Base-by-base conservation (phyloP, 495 filamentous ascomycete species). In the Lophium mytilinum region DNA sequence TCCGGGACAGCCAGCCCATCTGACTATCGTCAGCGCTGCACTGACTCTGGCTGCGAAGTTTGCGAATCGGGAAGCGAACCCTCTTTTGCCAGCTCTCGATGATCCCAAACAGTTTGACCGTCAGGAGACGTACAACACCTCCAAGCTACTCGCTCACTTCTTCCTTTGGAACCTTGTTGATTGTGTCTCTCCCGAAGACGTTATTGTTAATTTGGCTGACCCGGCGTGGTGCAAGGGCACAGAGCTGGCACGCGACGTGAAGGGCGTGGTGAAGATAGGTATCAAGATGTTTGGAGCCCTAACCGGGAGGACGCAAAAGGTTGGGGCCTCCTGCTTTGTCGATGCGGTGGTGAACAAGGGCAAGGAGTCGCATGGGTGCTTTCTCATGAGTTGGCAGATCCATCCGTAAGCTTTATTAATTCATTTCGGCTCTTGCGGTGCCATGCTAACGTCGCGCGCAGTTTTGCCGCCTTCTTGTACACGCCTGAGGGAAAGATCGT, bases 221-320 rank as follows among this genome's bases (percentile, higher is more conserved):
- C 72, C 73, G 3, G 71, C 72, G 0, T 61, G 66, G 19, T 73
- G 70, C 59, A 72, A 71, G 43, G 76, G 74, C 21, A 79, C 75
- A 1, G 55, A 69, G 5, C 61, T 80, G 4, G 53, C 55, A 10
- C 70, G 71, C 15, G 70, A 74, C 5, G 55, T 52, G 0, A 58
- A 45, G 3, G 54, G 61, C 12, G 42, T 63, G 0, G 30, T 69
- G 14, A 60, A 50, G 21, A 35, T 64, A 9, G 37, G 35, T 0
- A 30, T 68, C 14, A 39, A 40, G 30, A 0, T 68, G 6, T 66
- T 74, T 50, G 59, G 63, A 2, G 61, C 55, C 1, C 18, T 63
- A 0, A 56, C 69, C 2, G 71, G 66, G 1, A 57, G 75, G 19
- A 65, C 66, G 10, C 52, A 67, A 35, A 61, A 50, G 35, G 61